These are phyloP conservation scores for Umbellularia californica DNA, from an alignment of 164 flowering plant species.

Conservation along the genomic window DNA sequence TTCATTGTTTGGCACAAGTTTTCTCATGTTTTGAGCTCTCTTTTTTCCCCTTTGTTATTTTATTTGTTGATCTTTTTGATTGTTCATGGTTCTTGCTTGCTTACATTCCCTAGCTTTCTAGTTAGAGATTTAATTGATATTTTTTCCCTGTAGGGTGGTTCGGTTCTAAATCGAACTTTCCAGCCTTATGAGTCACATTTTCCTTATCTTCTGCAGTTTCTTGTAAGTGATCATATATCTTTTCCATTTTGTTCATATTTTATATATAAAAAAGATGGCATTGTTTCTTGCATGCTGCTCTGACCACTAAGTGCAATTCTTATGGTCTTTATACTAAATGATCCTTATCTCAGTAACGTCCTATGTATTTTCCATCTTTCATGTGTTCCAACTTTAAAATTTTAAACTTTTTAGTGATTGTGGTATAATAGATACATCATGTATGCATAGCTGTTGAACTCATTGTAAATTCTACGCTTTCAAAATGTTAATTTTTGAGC, in stretches of 20 bases:
- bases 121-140: slow-evolving; percentile 9
- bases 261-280: background rate
- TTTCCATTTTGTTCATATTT: background rate
- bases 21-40: background rate
- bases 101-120: slow-evolving; percentile 3
- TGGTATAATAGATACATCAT: no score
- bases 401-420: no score
- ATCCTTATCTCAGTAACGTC: no score
- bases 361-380: no score
- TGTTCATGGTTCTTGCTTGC: background rate
- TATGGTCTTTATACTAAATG: no score
- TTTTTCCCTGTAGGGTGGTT: slow-evolving; percentile 60
- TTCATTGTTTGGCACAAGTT: background rate
- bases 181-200: slow-evolving; percentile 98
- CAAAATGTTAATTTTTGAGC: no score
- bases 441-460: no score
- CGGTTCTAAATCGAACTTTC: slow-evolving; percentile 60
- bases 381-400: no score
- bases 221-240: slow-evolving; percentile 37
- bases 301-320: no score
- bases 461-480: no score
- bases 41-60: no score
- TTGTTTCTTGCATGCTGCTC: background rate
- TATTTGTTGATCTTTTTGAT: background rate
- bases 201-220: slow-evolving; percentile 90